Percentiles rank a stretch among this genome's conserved stretches.
Conservation (phyloP, 2,329 filamentous ascomycete genomes). For the Epichloe bromicola region DNA sequence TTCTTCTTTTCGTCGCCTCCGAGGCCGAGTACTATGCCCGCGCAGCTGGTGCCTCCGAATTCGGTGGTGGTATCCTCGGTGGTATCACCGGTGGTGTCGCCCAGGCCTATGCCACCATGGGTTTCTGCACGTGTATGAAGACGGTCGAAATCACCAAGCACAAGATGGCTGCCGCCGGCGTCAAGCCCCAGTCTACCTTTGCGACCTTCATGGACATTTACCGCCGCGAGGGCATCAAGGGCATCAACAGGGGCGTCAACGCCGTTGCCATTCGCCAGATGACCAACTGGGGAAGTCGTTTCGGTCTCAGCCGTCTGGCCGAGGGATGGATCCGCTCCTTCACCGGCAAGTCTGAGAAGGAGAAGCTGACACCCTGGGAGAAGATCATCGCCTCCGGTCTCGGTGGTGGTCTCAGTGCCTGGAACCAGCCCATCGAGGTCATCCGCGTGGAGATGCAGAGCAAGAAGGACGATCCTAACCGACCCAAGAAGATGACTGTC, state of each 20-base stretch:
- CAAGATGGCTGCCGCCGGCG: slow-evolving; percentile 75
- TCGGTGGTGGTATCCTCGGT: slow-evolving; percentile 76
- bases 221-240: slow-evolving; percentile 79
- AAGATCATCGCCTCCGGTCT: slow-evolving; percentile 80
- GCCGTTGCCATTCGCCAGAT: slow-evolving; percentile 97
- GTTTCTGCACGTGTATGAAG: slow-evolving; percentile 99
- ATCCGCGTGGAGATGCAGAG: slow-evolving; percentile 99
- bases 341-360: slow-evolving; percentile 65
- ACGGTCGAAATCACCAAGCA: slow-evolving; percentile 99
- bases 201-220: slow-evolving; percentile 96
- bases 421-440: slow-evolving; percentile 99
- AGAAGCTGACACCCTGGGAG: slow-evolving; percentile 68
- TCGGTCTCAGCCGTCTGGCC: slow-evolving; percentile 83
- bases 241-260: slow-evolving; percentile 98
- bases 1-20: slow-evolving; percentile 96
- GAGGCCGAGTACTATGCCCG: slow-evolving; percentile 95
- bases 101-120: slow-evolving; percentile 98
- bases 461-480: slow-evolving; percentile 95
- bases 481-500: slow-evolving; percentile 98
- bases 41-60: slow-evolving; percentile 69
- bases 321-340: slow-evolving; percentile 73
- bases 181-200: slow-evolving; percentile 81
- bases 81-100: slow-evolving; percentile 91
- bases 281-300: slow-evolving; percentile 97
- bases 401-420: slow-evolving; percentile 88